phyloP scores from a whole-genome alignment of 1,139 yeast genomes.

The Yamadazyma blattariae region DNA sequence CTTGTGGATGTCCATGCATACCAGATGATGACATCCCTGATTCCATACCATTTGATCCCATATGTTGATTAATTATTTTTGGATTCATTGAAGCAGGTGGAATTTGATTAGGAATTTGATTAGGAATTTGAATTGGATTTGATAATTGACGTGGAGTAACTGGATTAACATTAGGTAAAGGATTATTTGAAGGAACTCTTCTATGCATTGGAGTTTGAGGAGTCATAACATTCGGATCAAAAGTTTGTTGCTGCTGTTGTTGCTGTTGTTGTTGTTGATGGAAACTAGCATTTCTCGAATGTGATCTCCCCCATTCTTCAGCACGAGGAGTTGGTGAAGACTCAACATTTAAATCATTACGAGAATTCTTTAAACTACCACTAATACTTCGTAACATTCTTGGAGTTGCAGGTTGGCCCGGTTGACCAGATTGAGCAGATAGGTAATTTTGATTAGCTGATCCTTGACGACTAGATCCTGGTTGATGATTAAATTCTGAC shows the following conservation, averaged over 20 bases:
- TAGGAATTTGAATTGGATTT: not conserved
- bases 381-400: conserved; percentile 66
- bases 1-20: not conserved
- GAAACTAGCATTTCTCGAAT: conserved; percentile 22
- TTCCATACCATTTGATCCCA: conserved; percentile 3
- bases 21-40: not conserved
- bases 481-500: conserved; percentile 1
- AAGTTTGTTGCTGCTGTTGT: conserved; percentile 1
- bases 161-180: conserved; percentile 5
- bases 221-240: conserved; percentile 9
- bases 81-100: conserved; percentile 11
- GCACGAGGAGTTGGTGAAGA: conserved; percentile 14
- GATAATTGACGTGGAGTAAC: conserved; percentile 4
- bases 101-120: conserved; percentile 1
- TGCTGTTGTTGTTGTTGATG: conserved; percentile 8
- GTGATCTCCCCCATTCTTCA: conserved; percentile 14
- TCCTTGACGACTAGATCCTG: conserved; percentile 1
- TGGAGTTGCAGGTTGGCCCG: conserved; percentile 67
- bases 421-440: too few relatives aligned
- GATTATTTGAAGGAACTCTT: conserved; percentile 12
- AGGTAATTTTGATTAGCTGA: not conserved
- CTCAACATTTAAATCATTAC: conserved; percentile 15
- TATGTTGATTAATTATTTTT: conserved; percentile 11
- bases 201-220: conserved; percentile 15
- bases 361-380: conserved; percentile 26